These are phyloP conservation scores for Hanseniaspora taiwanica DNA, from an alignment of 805 yeast species.

Conservation along the genomic window DNA sequence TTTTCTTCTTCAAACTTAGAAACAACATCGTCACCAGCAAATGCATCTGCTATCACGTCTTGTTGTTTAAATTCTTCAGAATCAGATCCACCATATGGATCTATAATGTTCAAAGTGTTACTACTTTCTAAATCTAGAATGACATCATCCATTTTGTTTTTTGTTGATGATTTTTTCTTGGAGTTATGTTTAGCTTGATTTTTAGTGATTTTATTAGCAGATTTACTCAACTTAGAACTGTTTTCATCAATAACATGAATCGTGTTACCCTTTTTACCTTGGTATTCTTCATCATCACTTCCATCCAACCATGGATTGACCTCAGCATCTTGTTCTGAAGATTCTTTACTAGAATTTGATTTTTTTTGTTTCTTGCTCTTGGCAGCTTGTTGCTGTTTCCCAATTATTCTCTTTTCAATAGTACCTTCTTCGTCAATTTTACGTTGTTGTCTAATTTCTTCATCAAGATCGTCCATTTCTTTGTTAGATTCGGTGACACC, in stretches of 20 bases:
- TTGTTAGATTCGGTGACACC: conserved; percentile 13
- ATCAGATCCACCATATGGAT: conserved; percentile 35
- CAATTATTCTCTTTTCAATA: conserved; percentile 2
- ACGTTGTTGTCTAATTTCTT: conserved; percentile 29
- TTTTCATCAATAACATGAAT: conserved; percentile 34
- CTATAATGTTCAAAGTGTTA: conserved; percentile 41
- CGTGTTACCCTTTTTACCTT: conserved; percentile 30
- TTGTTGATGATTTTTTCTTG: conserved; percentile 14
- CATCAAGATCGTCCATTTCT: conserved; percentile 24
- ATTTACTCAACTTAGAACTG: conserved; percentile 37
- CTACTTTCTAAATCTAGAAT: conserved; percentile 29
- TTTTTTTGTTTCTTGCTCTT: not conserved
- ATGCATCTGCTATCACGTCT: conserved; percentile 78
- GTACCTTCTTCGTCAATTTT: conserved; percentile 27
- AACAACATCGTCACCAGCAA: conserved; percentile 94
- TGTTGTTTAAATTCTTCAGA: conserved; percentile 54
- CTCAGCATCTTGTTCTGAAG: conserved; percentile 5
- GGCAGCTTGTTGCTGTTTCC: not conserved
- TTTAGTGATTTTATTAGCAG: conserved; percentile 31
- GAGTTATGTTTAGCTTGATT: conserved; percentile 14
- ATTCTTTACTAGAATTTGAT: conserved; percentile 5
- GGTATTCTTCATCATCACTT: conserved; percentile 17
- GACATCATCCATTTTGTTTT: conserved; percentile 26
- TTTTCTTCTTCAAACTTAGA: conserved; percentile 68
- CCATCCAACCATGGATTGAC: conserved; percentile 40